These are phyloP conservation scores for Rhynchospora pubera DNA, from an alignment of 176 grass and related monocot genomes.

Conservation along the genomic window DNA sequence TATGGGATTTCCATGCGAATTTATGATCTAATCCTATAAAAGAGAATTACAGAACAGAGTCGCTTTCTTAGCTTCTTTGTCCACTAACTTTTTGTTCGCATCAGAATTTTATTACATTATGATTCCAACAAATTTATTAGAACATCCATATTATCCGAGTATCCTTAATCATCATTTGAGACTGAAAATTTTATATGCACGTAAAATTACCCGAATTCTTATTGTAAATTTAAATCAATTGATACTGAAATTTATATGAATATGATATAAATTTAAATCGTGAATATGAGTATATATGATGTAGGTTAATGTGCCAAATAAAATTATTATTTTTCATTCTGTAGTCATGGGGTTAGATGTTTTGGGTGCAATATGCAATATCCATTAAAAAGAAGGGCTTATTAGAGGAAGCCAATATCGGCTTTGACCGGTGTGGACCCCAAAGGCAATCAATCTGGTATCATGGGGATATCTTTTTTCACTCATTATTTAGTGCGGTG, in stretches of 20 bases:
- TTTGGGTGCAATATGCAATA: neutral
- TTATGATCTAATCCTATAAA: neutral
- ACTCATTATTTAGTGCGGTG: neutral
- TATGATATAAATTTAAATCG: neutral
- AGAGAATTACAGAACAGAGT: neutral
- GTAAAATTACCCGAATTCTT: neutral
- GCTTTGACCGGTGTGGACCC: neutral
- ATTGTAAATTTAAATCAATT: neutral
- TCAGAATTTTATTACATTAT: neutral
- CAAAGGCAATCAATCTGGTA: neutral
- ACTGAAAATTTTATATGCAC: neutral
- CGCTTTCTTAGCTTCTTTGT: neutral
- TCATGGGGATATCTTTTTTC: neutral
- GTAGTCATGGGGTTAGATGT: neutral
- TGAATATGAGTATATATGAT: too few relatives aligned
- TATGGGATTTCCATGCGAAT: neutral
- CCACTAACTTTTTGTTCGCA: neutral
- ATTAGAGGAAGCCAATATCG: neutral
- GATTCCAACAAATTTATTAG: neutral
- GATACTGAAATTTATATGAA: neutral
- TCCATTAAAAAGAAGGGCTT: neutral
- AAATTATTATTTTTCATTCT: neutral
- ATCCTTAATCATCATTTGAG: neutral
- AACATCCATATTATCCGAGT: too few relatives aligned
- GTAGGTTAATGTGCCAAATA: neutral